A percentile compares a stretch with the other conserved stretches of the same genome.
These are phyloP conservation scores for Cercospora sesami DNA, from an alignment of 2,329 filamentous ascomycete genomes.

Conservation along the genomic window DNA sequence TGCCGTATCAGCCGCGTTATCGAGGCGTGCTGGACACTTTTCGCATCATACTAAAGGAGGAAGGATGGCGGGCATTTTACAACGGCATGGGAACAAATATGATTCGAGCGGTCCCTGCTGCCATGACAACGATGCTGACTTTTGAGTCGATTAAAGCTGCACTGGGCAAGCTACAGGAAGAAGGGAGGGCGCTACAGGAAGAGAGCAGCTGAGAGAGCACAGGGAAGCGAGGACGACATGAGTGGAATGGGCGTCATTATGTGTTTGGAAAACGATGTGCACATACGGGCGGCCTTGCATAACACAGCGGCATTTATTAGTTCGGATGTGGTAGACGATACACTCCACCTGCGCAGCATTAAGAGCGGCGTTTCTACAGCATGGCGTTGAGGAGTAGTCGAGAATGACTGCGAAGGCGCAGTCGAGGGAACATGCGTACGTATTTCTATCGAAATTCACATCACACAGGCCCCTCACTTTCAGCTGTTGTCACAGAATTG, in stretches of 20 bases:
- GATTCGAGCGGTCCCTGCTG: slow-evolving; percentile 90
- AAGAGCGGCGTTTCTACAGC: slow-evolving; percentile 16
- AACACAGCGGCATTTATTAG: slow-evolving; percentile 7
- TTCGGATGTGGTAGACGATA: slow-evolving; percentile 18
- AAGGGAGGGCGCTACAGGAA: slow-evolving; percentile 43
- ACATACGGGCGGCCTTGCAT: slow-evolving; percentile 19
- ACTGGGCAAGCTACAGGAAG: slow-evolving; percentile 56
- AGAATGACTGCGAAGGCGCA: slow-evolving; percentile 1
- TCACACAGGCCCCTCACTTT: neutral
- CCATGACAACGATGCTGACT: slow-evolving; percentile 95
- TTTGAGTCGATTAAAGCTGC: slow-evolving; percentile 74
- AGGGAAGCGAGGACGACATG: neutral
- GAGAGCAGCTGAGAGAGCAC: slow-evolving; percentile 12
- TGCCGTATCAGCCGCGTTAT: slow-evolving; percentile 62
- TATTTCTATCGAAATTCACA: neutral
- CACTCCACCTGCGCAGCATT: slow-evolving; percentile 17
- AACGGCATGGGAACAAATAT: slow-evolving; percentile 97
- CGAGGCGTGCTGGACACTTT: slow-evolving; percentile 78
- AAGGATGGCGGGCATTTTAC: slow-evolving; percentile 96
- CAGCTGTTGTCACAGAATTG: neutral
- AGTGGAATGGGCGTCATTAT: neutral
- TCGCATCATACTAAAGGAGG: slow-evolving; percentile 80
- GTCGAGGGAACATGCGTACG: neutral
- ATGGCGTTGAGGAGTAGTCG: slow-evolving; percentile 16
- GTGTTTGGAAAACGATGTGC: slow-evolving; percentile 5